These are phyloP conservation scores for Podaxis rugospora DNA, from an alignment of 768 basidiomycete species.

Conservation along the genomic window DNA sequence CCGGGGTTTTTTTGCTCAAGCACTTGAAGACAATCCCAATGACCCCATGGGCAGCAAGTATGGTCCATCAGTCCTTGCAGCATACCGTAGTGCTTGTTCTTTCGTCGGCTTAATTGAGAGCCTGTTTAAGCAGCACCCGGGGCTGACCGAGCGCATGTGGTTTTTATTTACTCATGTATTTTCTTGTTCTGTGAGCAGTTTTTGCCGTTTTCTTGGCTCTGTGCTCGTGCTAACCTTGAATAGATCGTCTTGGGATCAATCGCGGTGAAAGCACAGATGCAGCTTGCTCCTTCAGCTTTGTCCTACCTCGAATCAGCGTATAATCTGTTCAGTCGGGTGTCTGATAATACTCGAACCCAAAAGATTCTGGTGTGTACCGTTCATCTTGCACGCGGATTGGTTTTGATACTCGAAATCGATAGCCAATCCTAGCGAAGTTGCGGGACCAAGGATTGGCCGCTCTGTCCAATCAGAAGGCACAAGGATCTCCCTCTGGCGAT, in stretches of 20 bases:
- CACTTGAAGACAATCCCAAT: constrained; percentile 54
- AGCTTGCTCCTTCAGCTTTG: constrained; percentile 61
- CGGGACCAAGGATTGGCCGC: constrained; percentile 47
- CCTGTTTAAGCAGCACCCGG: constrained; percentile 60
- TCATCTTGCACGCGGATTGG: background rate
- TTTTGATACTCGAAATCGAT: background rate
- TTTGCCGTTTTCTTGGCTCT: background rate
- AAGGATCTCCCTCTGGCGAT: constrained; percentile 14
- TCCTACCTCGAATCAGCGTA: constrained; percentile 62
- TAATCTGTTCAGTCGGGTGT: constrained; percentile 51
- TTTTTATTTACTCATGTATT: constrained; percentile 72
- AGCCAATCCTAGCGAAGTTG: constrained; percentile 63
- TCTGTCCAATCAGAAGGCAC: constrained; percentile 25
- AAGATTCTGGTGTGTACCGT: constrained; percentile 53
- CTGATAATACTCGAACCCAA: constrained; percentile 45
- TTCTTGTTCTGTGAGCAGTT: constrained; percentile 54
- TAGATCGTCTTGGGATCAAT: constrained; percentile 72
- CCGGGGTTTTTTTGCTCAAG: constrained; percentile 69
- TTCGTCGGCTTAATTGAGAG: constrained; percentile 65
- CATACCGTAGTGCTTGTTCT: constrained; percentile 64
- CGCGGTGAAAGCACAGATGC: constrained; percentile 59
- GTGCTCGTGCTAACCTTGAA: constrained; percentile 2
- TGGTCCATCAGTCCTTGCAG: constrained; percentile 62
- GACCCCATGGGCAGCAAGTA: constrained; percentile 72
- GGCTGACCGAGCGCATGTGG: constrained; percentile 67